These are phyloP conservation scores for Eucalyptus curtisii DNA, from an alignment of 345 rosid genomes.

Conservation along the genomic window DNA sequence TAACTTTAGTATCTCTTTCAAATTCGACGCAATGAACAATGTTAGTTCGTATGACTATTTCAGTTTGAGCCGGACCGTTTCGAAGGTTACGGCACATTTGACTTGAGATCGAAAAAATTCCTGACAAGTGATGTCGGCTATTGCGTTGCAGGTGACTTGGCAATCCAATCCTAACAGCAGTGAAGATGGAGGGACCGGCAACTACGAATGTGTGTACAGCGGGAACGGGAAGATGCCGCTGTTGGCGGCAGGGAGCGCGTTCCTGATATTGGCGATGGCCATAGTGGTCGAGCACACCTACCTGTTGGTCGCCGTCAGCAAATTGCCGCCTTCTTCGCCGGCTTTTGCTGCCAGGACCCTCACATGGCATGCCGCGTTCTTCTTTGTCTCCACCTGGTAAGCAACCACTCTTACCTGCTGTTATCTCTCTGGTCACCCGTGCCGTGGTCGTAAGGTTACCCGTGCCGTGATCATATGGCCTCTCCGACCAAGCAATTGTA, in stretches of 20 bases:
- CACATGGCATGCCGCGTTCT: slow-evolving; percentile 62
- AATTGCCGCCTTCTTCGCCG: slow-evolving; percentile 35
- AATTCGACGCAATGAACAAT: not conserved
- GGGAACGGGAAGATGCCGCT: slow-evolving; percentile 69
- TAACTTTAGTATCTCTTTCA: not conserved
- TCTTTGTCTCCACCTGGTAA: slow-evolving; percentile 78
- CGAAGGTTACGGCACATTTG: not conserved
- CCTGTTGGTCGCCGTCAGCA: slow-evolving; percentile 53
- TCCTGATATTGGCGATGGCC: slow-evolving; percentile 47
- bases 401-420: not conserved
- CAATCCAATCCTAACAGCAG: not conserved
- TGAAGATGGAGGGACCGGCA: not conserved
- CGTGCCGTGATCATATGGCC: not conserved
- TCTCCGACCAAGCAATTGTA: not conserved
- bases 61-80: not conserved
- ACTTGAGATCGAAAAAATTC: not conserved
- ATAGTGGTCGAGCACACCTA: slow-evolving; percentile 63
- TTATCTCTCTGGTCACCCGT: not conserved
- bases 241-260: slow-evolving; percentile 46
- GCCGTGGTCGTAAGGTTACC: not conserved
- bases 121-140: not conserved
- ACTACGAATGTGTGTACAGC: slow-evolving; percentile 47
- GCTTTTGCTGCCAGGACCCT: slow-evolving; percentile 14
- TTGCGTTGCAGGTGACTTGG: slow-evolving; percentile 41
- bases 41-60: not conserved